Evolutionary conservation across 495 filamentous ascomycete genomes (phyloP).

Genomic region (Aspergillus diversus): DNA sequence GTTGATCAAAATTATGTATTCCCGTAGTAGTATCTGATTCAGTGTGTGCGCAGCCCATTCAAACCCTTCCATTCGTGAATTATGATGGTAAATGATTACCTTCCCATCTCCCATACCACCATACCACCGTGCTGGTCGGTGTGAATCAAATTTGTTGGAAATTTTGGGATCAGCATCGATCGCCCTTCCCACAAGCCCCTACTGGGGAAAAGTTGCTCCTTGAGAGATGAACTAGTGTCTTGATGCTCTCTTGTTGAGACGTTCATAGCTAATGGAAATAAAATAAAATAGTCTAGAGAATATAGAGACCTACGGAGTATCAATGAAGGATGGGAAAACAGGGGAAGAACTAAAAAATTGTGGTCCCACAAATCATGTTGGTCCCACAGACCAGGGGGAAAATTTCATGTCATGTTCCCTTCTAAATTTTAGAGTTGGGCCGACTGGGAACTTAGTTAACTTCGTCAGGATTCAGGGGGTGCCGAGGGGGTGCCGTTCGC

Average conservation of each 20-base stretch:
- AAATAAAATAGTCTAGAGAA: background rate
- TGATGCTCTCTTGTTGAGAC: no score
- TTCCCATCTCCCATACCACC: background rate
- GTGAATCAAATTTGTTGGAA: no score
- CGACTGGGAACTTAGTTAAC: constrained; percentile 30
- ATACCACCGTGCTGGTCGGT: no score
- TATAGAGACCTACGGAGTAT: background rate
- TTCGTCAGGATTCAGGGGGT: constrained; percentile 28
- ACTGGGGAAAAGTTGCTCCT: no score
- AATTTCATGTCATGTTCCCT: background rate
- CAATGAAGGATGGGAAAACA: background rate
- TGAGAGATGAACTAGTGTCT: no score
- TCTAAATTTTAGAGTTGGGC: constrained; percentile 21
- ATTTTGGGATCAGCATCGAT: no score
- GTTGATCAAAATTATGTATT: background rate
- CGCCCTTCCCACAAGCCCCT: no score
- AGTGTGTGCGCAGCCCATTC: no score
- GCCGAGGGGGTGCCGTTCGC: constrained; percentile 24
- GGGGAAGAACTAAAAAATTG: background rate
- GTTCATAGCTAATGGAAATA: background rate
- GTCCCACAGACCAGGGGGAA: constrained; percentile 14
- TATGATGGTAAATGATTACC: constrained; percentile 7
- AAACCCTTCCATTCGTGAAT: background rate
- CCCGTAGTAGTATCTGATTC: no score
- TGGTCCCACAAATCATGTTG: constrained; percentile 10